A percentile compares a stretch with the other conserved stretches of the same genome.
Evolutionary conservation across 2,329 filamentous ascomycete genomes (phyloP).

Genomic region (Arthrobotrys sphaeroides): DNA sequence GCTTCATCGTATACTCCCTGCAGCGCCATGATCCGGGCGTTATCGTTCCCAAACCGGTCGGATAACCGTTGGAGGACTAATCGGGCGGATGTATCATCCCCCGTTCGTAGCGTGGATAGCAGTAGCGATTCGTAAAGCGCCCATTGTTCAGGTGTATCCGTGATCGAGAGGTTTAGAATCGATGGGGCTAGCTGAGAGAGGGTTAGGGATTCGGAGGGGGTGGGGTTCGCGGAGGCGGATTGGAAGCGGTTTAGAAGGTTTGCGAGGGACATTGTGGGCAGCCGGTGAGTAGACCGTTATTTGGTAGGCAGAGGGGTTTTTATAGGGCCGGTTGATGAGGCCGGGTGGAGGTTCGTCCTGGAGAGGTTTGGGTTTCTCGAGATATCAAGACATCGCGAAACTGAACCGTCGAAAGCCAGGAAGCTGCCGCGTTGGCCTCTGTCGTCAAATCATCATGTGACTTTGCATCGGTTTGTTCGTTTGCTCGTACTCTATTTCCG

Average conservation of each 20-base stretch:
- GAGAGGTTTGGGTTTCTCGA: too few species aligned
- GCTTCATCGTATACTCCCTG: slow-evolving; percentile 86
- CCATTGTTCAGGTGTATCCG: slow-evolving; percentile 84
- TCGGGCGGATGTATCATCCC: slow-evolving; percentile 80
- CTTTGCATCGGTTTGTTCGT: slow-evolving; percentile 2
- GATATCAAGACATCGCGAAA: too few species aligned
- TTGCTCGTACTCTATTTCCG: neutral
- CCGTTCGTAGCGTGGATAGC: slow-evolving; percentile 81
- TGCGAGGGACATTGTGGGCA: slow-evolving; percentile 43
- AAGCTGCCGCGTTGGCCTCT: slow-evolving; percentile 22
- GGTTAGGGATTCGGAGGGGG: slow-evolving; percentile 55
- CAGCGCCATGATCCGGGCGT: slow-evolving; percentile 86
- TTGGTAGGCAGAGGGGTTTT: neutral
- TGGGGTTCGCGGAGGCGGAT: slow-evolving; percentile 54
- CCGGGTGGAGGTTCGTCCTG: slow-evolving; percentile 66
- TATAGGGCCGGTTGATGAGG: neutral
- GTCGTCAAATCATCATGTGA: slow-evolving; percentile 46
- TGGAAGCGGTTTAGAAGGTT: slow-evolving; percentile 56
- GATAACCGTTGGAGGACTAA: slow-evolving; percentile 78
- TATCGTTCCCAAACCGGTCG: slow-evolving; percentile 80
- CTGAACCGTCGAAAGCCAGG: slow-evolving; percentile 31
- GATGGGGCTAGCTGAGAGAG: slow-evolving; percentile 59
- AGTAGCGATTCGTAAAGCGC: slow-evolving; percentile 85
- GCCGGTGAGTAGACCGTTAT: neutral
- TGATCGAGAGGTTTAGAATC: slow-evolving; percentile 66